Percentiles rank a stretch among this genome's conserved stretches.
These are phyloP conservation scores for Penicillium sp. DNA, from an alignment of 2,329 filamentous ascomycete species.

Conservation along the genomic window DNA sequence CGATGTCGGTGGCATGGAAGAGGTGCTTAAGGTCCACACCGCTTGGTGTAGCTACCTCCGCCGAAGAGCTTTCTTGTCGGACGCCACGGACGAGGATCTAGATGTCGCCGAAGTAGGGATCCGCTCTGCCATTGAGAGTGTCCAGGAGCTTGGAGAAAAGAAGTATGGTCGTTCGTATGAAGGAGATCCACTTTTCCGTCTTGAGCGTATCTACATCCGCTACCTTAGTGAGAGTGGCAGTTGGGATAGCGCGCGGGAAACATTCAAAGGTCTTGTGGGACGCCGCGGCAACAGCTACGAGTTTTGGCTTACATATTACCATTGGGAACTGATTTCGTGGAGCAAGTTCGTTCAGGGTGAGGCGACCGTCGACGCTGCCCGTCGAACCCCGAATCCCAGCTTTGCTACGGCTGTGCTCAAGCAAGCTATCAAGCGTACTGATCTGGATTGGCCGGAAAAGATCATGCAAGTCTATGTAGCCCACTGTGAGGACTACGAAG, in stretches of 20 bases:
- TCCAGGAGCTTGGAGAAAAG: constrained; percentile 76
- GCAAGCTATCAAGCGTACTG: constrained; percentile 64
- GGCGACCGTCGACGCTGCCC: constrained; percentile 56
- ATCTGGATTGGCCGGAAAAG: constrained; percentile 57
- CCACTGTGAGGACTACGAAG: constrained; percentile 86
- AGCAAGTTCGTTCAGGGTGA: constrained; percentile 60
- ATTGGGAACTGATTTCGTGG: constrained; percentile 85
- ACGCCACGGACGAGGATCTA: constrained; percentile 77
- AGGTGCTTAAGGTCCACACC: constrained; percentile 87
- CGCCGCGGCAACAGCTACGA: constrained; percentile 79
- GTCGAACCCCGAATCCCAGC: constrained; percentile 68
- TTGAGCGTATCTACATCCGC: constrained; percentile 91
- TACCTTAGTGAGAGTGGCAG: constrained; percentile 85
- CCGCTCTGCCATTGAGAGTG: constrained; percentile 81
- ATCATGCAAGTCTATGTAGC: constrained; percentile 53
- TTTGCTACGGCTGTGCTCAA: constrained; percentile 77
- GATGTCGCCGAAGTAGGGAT: constrained; percentile 92
- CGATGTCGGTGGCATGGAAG: constrained; percentile 83
- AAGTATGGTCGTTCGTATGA: constrained; percentile 76
- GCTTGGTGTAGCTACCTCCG: constrained; percentile 95
- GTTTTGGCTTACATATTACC: constrained; percentile 92
- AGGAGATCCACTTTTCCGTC: constrained; percentile 85
- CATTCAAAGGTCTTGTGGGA: constrained; percentile 75
- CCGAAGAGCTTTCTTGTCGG: constrained; percentile 76
- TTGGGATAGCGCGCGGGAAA: constrained; percentile 73